These are phyloP conservation scores for Metarhizium rileyi DNA, from an alignment of 2,329 filamentous ascomycete species.

Conservation along the genomic window DNA sequence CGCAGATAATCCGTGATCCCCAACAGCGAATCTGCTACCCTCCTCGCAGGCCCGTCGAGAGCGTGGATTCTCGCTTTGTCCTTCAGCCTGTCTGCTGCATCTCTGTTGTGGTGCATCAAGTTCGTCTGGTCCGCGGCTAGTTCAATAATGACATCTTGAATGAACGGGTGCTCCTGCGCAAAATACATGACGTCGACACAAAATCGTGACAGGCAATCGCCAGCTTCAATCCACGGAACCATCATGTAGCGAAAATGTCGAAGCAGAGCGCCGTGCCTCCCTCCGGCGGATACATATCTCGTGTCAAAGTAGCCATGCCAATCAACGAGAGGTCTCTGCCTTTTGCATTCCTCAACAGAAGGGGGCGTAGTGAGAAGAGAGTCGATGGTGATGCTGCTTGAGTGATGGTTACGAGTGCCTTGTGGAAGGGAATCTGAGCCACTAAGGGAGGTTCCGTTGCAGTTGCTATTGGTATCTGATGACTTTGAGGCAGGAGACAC, in stretches of 20 bases:
- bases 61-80: background rate
- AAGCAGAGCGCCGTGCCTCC: conserved; percentile 8
- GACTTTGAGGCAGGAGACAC: conserved; percentile 1
- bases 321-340: conserved; percentile 4
- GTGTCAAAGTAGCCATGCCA: conserved; percentile 13
- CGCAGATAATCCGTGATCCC: conserved; percentile 5
- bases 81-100: background rate
- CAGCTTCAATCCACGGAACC: conserved; percentile 14
- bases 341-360: background rate
- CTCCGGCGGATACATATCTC: background rate
- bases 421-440: background rate
- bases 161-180: conserved; percentile 5
- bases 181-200: conserved; percentile 11
- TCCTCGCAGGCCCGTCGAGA: background rate
- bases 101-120: background rate
- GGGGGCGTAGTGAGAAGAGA: conserved; percentile 1
- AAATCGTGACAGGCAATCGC: conserved; percentile 8
- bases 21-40: conserved; percentile 4
- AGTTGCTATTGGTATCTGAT: background rate
- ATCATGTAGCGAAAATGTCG: conserved; percentile 14
- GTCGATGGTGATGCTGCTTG: background rate
- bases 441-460: background rate
- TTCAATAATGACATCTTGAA: conserved; percentile 4
- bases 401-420: background rate
- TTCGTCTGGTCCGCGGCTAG: conserved; percentile 8